Percentiles rank a stretch among this genome's conserved stretches.
Evolutionary conservation across 2,329 filamentous ascomycete species (phyloP).

Genomic region (Didymella exigua): DNA sequence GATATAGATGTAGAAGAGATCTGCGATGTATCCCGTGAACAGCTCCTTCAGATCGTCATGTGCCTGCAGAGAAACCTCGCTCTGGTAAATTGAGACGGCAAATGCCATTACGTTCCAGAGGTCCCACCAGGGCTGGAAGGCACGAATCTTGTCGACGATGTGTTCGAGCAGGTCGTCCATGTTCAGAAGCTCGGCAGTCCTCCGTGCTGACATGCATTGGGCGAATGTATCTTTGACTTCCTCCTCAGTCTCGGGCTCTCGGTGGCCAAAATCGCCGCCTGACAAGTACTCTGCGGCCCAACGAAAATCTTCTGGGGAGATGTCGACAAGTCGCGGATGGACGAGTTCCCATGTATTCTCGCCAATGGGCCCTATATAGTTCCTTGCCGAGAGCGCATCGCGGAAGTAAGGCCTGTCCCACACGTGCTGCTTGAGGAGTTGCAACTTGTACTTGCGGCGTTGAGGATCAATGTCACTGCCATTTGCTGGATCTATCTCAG

Average conservation of each 20-base stretch:
- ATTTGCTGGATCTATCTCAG: background rate
- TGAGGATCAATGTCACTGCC: conserved; percentile 22
- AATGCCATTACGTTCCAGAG: conserved; percentile 22
- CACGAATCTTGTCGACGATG: conserved; percentile 30
- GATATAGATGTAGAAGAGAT: conserved; percentile 25
- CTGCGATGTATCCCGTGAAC: conserved; percentile 27
- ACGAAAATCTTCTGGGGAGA: conserved; percentile 30
- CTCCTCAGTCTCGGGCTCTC: conserved; percentile 17
- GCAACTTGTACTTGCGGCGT: conserved; percentile 7
- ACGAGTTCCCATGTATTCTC: conserved; percentile 24
- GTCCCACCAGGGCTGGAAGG: conserved; percentile 4
- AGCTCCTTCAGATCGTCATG: conserved; percentile 22
- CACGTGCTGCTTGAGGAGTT: conserved; percentile 11
- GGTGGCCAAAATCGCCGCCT: conserved; percentile 28
- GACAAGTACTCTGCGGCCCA: conserved; percentile 34
- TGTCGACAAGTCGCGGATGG: conserved; percentile 21
- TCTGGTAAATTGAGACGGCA: conserved; percentile 22
- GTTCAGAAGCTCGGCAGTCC: conserved; percentile 22
- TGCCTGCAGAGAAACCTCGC: conserved; percentile 2
- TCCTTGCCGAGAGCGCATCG: conserved; percentile 10
- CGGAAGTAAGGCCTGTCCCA: conserved; percentile 26
- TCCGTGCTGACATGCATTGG: conserved; percentile 34
- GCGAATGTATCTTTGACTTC: conserved; percentile 19
- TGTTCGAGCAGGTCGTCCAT: conserved; percentile 38
- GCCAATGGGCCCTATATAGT: conserved; percentile 18